These are phyloP conservation scores for Solanum aculeatissimum DNA, from an alignment of 305 asterid species.

Conservation along the genomic window DNA sequence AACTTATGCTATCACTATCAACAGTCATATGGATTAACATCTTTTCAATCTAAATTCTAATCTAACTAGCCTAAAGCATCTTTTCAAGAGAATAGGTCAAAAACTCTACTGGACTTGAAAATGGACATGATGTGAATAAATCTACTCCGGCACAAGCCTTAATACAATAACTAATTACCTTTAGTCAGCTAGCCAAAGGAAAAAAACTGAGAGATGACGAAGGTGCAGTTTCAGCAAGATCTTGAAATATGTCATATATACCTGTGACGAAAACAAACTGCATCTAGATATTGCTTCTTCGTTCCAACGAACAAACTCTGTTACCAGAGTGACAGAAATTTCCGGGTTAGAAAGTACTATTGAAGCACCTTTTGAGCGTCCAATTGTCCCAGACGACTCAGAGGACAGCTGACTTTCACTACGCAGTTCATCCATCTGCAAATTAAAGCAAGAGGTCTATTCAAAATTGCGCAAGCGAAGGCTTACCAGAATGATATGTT, in stretches of 20 bases:
- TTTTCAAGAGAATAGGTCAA: background rate
- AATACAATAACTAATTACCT: background rate
- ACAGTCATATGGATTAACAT: background rate
- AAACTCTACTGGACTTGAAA: background rate
- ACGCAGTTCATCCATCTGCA: constrained; percentile 82
- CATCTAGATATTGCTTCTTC: constrained; percentile 92
- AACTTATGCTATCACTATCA: background rate
- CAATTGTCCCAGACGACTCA: constrained; percentile 80
- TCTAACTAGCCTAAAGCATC: background rate
- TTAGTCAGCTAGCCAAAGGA: background rate
- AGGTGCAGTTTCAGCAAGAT: background rate
- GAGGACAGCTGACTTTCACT: constrained; percentile 60
- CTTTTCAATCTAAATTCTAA: background rate
- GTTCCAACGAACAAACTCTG: constrained; percentile 96
- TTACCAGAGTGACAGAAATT: constrained; percentile 85
- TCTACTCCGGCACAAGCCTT: background rate
- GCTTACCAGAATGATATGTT: background rate
- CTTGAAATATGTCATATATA: constrained; percentile 3
- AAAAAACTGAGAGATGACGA: background rate
- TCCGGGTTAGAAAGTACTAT: constrained; percentile 63
- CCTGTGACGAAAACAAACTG: constrained; percentile 73
- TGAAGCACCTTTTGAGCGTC: constrained; percentile 91
- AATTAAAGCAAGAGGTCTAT: constrained; percentile 1
- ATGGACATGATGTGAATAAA: background rate
- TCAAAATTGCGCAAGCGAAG: background rate